Conservation (phyloP, 2,329 filamentous ascomycete genomes). For the Clarireedia hainanense region DNA sequence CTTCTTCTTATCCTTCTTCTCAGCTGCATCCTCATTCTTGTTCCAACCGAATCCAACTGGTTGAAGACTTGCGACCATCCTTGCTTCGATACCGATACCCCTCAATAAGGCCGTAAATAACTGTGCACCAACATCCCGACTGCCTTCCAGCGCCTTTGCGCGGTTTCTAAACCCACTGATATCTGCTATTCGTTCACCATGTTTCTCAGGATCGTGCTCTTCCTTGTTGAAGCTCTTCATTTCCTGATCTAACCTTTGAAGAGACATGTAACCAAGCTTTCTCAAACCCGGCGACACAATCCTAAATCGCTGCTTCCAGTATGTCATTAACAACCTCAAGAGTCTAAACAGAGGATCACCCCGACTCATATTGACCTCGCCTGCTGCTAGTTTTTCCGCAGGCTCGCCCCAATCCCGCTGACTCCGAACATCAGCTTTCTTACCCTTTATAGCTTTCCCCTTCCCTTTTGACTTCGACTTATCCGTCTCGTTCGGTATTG, state of each 20-base stretch:
- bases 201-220: slow-evolving; percentile 50
- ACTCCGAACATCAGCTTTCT: slow-evolving; percentile 32
- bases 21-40: slow-evolving; percentile 70
- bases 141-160: slow-evolving; percentile 68
- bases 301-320: slow-evolving; percentile 81
- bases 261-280: slow-evolving; percentile 83
- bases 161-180: slow-evolving; percentile 60
- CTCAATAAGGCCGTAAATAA: slow-evolving; percentile 81
- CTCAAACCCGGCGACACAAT: slow-evolving; percentile 71
- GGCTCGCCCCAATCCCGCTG: slow-evolving; percentile 64
- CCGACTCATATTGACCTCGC: slow-evolving; percentile 67
- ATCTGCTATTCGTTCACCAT: slow-evolving; percentile 68
- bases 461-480: slow-evolving; percentile 31
- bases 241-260: slow-evolving; percentile 66
- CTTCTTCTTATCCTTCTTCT: slow-evolving; percentile 27
- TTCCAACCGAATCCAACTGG: slow-evolving; percentile 86
- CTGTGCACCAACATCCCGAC: slow-evolving; percentile 79
- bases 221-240: slow-evolving; percentile 61
- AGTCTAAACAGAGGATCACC: slow-evolving; percentile 76
- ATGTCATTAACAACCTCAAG: slow-evolving; percentile 67
- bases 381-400: slow-evolving; percentile 62
- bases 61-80: slow-evolving; percentile 79
- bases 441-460: slow-evolving; percentile 29
- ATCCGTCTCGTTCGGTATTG: slow-evolving; percentile 34
- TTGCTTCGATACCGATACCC: slow-evolving; percentile 71